These are phyloP conservation scores for Pugionium cornutum DNA, from an alignment of 345 rosid species.

Conservation along the genomic window DNA sequence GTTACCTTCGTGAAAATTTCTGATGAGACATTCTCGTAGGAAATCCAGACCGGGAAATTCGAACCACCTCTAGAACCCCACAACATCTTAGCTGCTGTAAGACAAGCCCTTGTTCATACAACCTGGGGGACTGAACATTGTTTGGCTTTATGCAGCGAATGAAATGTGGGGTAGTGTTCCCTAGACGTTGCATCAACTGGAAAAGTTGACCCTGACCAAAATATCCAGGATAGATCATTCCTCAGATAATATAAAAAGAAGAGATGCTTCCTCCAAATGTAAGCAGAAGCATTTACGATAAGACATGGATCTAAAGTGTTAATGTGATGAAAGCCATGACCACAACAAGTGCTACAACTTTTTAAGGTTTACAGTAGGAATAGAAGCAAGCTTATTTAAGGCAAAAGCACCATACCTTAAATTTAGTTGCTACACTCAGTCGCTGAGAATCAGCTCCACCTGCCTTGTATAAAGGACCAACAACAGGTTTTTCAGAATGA, in stretches of 20 bases:
- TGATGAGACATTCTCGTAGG: constrained; percentile 85
- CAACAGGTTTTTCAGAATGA: constrained; percentile 76
- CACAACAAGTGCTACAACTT: not conserved
- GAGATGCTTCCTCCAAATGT: not conserved
- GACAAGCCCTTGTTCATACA: constrained; percentile 70
- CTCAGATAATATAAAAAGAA: constrained; percentile 4
- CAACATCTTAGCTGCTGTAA: constrained; percentile 82
- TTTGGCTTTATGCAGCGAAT: constrained; percentile 93
- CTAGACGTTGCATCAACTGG: constrained; percentile 82
- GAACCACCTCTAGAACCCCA: constrained; percentile 84
- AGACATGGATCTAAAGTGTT: not conserved
- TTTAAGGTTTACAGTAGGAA: not conserved
- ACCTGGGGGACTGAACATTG: constrained; percentile 62
- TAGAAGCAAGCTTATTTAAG: constrained; percentile 16
- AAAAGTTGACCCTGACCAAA: constrained; percentile 47
- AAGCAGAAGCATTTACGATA: constrained; percentile 7
- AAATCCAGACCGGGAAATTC: constrained; percentile 85
- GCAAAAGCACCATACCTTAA: constrained; percentile 61
- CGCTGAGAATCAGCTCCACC: constrained; percentile 98
- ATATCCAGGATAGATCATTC: constrained; percentile 25
- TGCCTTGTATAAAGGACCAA: constrained; percentile 81
- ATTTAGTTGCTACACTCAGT: constrained; percentile 87
- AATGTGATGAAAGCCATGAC: not conserved
- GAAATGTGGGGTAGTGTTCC: constrained; percentile 86
- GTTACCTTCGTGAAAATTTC: constrained; percentile 79